Percentiles rank a stretch among this genome's conserved stretches.
Conservation (phyloP, 2,329 filamentous ascomycete genomes). For the Dactylellina parvicollis region DNA sequence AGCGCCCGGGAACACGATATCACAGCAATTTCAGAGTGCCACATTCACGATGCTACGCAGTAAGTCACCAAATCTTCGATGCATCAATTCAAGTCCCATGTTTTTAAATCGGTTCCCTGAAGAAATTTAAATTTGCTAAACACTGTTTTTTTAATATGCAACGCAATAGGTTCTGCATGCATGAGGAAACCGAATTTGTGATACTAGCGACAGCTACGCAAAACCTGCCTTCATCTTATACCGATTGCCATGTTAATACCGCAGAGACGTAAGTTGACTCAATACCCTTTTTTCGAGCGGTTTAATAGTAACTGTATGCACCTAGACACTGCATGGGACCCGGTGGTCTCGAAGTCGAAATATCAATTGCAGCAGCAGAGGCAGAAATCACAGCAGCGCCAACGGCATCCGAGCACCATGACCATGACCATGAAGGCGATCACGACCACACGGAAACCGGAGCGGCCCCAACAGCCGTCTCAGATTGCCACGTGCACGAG, state of each 20-base stretch:
- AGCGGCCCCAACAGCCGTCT: slow-evolving; percentile 14
- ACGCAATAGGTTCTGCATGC: slow-evolving; percentile 40
- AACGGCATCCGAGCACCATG: slow-evolving; percentile 4
- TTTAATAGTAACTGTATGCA: background rate
- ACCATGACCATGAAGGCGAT: slow-evolving; percentile 21
- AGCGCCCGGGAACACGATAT: slow-evolving; percentile 12
- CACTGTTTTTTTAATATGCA: slow-evolving; percentile 14
- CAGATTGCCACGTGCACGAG: slow-evolving; percentile 44
- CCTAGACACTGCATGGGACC: slow-evolving; percentile 61
- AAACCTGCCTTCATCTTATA: slow-evolving; percentile 60
- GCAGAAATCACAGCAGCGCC: slow-evolving; percentile 9
- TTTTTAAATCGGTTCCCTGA: background rate
- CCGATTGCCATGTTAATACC: slow-evolving; percentile 70
- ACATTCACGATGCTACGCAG: slow-evolving; percentile 45
- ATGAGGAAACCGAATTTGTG: slow-evolving; percentile 33
- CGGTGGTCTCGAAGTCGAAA: slow-evolving; percentile 61
- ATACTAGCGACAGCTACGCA: slow-evolving; percentile 49
- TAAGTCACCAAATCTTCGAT: slow-evolving; percentile 15
- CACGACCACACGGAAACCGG: slow-evolving; percentile 15
- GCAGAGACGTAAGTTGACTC: slow-evolving; percentile 61
- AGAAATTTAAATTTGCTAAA: slow-evolving; percentile 7
- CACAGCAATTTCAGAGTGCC: slow-evolving; percentile 35
- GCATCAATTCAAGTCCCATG: background rate
- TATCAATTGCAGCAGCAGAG: slow-evolving; percentile 56
- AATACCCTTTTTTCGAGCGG: background rate